A percentile compares a stretch with the other conserved stretches of the same genome.
phyloP scores from a whole-genome alignment of 495 filamentous ascomycete genomes.

The Penicillium desertorum region DNA sequence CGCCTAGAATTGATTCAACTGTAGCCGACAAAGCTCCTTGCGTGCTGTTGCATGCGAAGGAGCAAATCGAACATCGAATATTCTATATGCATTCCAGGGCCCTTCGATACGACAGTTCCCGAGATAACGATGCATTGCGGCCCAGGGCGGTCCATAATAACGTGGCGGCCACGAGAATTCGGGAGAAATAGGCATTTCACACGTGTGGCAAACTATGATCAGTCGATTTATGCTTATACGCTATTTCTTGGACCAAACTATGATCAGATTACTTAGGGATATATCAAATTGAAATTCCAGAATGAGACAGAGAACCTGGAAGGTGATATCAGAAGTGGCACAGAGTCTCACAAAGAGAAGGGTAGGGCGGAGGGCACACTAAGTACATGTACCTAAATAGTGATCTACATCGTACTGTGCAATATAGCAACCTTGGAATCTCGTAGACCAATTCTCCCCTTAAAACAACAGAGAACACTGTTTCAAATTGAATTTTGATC shows the following conservation, averaged over 20 bases:
- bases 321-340: neutral
- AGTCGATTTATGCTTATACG: slow-evolving; percentile 12
- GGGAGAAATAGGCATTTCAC: slow-evolving; percentile 16
- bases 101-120: slow-evolving; percentile 14
- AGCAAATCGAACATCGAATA: slow-evolving; percentile 15
- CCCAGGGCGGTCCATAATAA: slow-evolving; percentile 28
- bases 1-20: neutral
- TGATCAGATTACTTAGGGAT: neutral
- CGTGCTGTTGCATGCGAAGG: slow-evolving; percentile 4
- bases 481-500: slow-evolving; percentile 14
- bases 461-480: neutral
- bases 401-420: neutral
- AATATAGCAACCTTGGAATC: neutral
- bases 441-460: neutral
- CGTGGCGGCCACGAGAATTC: slow-evolving; percentile 46
- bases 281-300: neutral
- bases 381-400: neutral
- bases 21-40: neutral
- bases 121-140: slow-evolving; percentile 3
- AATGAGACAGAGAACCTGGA: neutral
- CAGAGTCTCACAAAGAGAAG: neutral
- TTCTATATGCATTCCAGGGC: slow-evolving; percentile 25
- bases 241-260: slow-evolving; percentile 7
- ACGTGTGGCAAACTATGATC: slow-evolving; percentile 21
- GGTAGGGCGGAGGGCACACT: neutral